These are phyloP conservation scores for Fusarium miscanthi DNA, from an alignment of 2,329 filamentous ascomycete genomes.

Conservation along the genomic window DNA sequence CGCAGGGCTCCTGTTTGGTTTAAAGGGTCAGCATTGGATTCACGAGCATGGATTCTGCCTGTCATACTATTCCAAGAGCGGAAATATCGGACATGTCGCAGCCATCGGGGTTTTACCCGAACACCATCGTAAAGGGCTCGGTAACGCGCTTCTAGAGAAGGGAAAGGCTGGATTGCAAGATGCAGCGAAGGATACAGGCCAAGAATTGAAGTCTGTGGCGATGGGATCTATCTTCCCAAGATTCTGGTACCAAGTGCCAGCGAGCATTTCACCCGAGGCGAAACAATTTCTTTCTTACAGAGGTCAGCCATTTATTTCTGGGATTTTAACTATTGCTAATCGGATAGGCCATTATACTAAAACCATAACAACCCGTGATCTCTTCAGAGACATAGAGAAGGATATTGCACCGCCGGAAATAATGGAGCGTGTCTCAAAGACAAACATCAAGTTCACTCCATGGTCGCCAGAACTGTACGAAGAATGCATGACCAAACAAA, in stretches of 20 bases:
- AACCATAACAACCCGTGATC: conserved; percentile 6
- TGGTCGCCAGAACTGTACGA: conserved; percentile 41
- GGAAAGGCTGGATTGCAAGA: conserved; percentile 2
- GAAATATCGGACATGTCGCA: conserved; percentile 19
- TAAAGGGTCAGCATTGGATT: conserved; percentile 21
- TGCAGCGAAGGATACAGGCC: background rate
- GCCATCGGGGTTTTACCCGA: conserved; percentile 36
- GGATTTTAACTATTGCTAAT: background rate
- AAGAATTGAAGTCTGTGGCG: conserved; percentile 24
- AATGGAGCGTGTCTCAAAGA: conserved; percentile 34
- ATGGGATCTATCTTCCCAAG: conserved; percentile 36
- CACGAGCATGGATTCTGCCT: conserved; percentile 37
- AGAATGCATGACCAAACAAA: conserved; percentile 40
- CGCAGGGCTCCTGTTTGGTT: conserved; percentile 3
- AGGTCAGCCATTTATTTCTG: conserved; percentile 6
- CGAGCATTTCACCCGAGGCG: background rate
- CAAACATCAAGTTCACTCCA: conserved; percentile 28
- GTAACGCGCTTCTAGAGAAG: conserved; percentile 25
- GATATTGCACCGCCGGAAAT: conserved; percentile 21
- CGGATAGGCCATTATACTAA: conserved; percentile 17
- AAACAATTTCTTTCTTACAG: conserved; percentile 35
- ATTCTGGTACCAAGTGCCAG: conserved; percentile 40
- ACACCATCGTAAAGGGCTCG: conserved; percentile 33
- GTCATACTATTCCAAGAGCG: conserved; percentile 8
- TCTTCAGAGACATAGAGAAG: conserved; percentile 32